A percentile compares a stretch with the other conserved stretches of the same genome.
phyloP scores from a whole-genome alignment of 805 yeast species.

The Ogataea degrootiae region DNA sequence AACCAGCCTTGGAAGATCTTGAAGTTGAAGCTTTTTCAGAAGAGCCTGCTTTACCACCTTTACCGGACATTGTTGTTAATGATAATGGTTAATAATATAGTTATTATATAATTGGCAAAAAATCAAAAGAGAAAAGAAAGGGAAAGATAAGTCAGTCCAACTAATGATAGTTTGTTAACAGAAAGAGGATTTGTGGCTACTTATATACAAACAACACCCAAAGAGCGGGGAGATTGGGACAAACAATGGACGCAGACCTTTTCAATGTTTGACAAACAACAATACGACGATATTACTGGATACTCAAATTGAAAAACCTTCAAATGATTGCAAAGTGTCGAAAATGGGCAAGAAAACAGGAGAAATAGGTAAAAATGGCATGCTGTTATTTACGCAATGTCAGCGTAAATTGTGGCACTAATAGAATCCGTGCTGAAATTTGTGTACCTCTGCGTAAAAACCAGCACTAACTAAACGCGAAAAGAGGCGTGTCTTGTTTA shows the following conservation, averaged over 20 bases:
- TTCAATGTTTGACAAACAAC: too few relatives aligned
- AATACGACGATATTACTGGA: too few relatives aligned
- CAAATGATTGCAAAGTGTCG: too few relatives aligned
- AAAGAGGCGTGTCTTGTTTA: not conserved
- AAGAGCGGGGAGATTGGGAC: too few relatives aligned
- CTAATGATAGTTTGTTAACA: not conserved
- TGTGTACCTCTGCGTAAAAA: not conserved
- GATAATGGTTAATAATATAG: slow-evolving; percentile 1
- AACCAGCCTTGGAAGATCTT: slow-evolving; percentile 97
- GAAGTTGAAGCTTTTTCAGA: slow-evolving; percentile 95
- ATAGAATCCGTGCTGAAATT: not conserved
- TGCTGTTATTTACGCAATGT: not conserved
- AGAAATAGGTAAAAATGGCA: not conserved
- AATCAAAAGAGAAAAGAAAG: not conserved
- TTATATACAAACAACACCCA: not conserved
- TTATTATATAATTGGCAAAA: slow-evolving; percentile 5
- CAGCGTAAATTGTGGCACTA: not conserved
- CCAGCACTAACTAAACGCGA: not conserved
- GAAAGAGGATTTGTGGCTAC: not conserved
- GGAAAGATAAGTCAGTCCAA: not conserved
- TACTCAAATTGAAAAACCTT: too few relatives aligned
- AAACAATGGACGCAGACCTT: too few relatives aligned
- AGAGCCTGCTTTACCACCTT: slow-evolving; percentile 93
- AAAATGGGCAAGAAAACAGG: too few relatives aligned
- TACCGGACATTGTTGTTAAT: slow-evolving; percentile 48